phyloP scores from a whole-genome alignment of 1,139 yeast genomes.

The Suhomyces bribrorum region DNA sequence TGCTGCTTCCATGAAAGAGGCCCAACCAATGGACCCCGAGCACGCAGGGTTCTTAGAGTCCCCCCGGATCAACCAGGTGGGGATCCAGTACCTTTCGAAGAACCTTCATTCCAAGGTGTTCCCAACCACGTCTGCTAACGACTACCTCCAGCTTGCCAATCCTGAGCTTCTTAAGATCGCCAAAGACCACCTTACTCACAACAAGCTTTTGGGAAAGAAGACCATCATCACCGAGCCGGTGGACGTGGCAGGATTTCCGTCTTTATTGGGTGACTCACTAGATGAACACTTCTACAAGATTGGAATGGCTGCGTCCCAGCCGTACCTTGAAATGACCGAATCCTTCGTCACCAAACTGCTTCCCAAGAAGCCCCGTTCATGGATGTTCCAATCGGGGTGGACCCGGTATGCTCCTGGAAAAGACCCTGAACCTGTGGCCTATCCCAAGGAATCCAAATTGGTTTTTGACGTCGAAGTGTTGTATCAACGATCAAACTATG shows the following conservation, averaged over 20 bases:
- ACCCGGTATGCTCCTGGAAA: constrained; percentile 60
- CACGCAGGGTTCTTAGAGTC: constrained; percentile 25
- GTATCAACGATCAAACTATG: constrained; percentile 71
- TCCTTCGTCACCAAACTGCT: constrained; percentile 34
- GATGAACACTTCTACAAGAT: constrained; percentile 85
- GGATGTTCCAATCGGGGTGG: constrained; percentile 81
- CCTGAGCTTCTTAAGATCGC: constrained; percentile 56
- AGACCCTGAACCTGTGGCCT: constrained; percentile 58
- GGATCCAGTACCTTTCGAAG: constrained; percentile 66
- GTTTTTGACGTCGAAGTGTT: constrained; percentile 91
- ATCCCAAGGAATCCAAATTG: constrained; percentile 65
- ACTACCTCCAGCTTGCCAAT: constrained; percentile 28
- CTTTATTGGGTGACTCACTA: constrained; percentile 63
- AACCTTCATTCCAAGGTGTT: constrained; percentile 62
- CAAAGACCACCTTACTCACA: constrained; percentile 57
- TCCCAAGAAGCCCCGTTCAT: constrained; percentile 51
- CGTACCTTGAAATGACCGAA: constrained; percentile 55
- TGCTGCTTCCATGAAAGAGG: too few species aligned
- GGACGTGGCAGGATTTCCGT: constrained; percentile 60
- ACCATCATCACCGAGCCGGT: constrained; percentile 69
- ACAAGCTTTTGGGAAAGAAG: constrained; percentile 75
- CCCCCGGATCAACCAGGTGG: constrained; percentile 64
- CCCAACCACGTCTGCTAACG: constrained; percentile 36
- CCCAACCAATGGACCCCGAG: too few species aligned
- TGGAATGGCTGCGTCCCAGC: constrained; percentile 61